phyloP scores from a whole-genome alignment of 805 yeast genomes.

The Yarrowia sp. region DNA sequence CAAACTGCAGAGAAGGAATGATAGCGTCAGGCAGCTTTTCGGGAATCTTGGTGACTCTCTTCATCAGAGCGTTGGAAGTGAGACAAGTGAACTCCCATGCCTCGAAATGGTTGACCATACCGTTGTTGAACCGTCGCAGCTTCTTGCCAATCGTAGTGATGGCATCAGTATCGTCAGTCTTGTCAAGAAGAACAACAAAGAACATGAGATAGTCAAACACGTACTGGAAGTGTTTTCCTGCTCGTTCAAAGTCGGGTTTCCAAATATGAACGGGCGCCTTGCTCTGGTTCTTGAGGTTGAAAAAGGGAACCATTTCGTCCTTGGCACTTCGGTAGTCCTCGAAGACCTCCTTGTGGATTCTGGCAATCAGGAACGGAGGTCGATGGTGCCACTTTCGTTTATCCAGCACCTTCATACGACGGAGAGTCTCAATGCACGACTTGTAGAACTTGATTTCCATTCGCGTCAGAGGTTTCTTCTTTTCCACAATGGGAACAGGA shows the following conservation, averaged over 20 bases:
- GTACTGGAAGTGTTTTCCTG: conserved; percentile 90
- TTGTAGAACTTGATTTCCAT: conserved; percentile 44
- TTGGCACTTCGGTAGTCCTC: conserved; percentile 62
- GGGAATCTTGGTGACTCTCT: conserved; percentile 55
- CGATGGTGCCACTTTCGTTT: conserved; percentile 93
- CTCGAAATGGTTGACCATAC: conserved; percentile 68
- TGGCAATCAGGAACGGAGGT: conserved; percentile 76
- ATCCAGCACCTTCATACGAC: conserved; percentile 62
- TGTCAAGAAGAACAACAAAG: conserved; percentile 62
- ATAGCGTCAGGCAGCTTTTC: conserved; percentile 60
- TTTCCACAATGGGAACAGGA: neutral
- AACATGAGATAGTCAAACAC: conserved; percentile 72
- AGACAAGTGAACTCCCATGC: conserved; percentile 72
- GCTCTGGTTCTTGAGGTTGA: conserved; percentile 64
- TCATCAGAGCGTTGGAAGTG: conserved; percentile 59
- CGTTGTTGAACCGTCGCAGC: conserved; percentile 77
- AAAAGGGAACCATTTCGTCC: conserved; percentile 66
- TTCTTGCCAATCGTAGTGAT: conserved; percentile 70
- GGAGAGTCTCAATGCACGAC: conserved; percentile 56
- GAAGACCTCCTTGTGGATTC: conserved; percentile 62
- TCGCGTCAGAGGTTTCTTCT: conserved; percentile 6
- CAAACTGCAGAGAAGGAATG: conserved; percentile 56
- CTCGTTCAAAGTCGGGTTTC: conserved; percentile 91
- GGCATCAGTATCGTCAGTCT: conserved; percentile 62
- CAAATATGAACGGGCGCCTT: conserved; percentile 84